Percentiles rank a stretch among this genome's conserved stretches.
phyloP scores from a whole-genome alignment of 2,329 filamentous ascomycete genomes.

The Xylariaceae sp. region DNA sequence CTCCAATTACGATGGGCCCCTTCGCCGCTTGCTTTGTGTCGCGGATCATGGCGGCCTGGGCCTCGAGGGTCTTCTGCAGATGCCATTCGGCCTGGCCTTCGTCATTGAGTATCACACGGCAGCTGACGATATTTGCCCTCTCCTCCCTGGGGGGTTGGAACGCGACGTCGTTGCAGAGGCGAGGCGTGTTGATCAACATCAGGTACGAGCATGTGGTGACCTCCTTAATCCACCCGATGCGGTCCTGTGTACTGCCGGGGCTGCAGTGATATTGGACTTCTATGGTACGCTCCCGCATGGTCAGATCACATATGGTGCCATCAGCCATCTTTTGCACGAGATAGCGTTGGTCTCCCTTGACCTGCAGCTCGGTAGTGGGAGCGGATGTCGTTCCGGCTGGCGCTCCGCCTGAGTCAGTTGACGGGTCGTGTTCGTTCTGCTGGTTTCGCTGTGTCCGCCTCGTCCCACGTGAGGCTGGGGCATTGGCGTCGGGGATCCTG shows the following conservation, averaged over 20 bases:
- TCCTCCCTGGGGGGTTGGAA: slow-evolving; percentile 80
- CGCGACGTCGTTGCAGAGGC: slow-evolving; percentile 81
- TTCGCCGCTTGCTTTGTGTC: slow-evolving; percentile 24
- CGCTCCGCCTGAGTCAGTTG: slow-evolving; percentile 14
- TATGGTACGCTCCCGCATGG: slow-evolving; percentile 74
- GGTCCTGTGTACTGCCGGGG: slow-evolving; percentile 67
- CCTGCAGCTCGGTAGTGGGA: slow-evolving; percentile 65
- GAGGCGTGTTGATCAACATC: slow-evolving; percentile 88
- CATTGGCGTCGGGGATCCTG: slow-evolving; percentile 41
- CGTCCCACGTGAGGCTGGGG: slow-evolving; percentile 19
- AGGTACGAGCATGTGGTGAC: slow-evolving; percentile 87
- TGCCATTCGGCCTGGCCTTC: slow-evolving; percentile 44
- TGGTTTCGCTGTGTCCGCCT: slow-evolving; percentile 23
- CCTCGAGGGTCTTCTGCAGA: slow-evolving; percentile 37
- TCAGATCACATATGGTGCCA: slow-evolving; percentile 84
- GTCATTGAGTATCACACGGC: slow-evolving; percentile 65
- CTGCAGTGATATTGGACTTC: slow-evolving; percentile 82
- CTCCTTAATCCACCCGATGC: slow-evolving; percentile 91
- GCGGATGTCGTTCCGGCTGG: slow-evolving; percentile 17
- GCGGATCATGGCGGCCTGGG: slow-evolving; percentile 36
- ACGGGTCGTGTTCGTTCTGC: slow-evolving; percentile 15
- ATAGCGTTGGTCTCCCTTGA: slow-evolving; percentile 81
- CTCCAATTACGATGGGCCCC: slow-evolving; percentile 45
- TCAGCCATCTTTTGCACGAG: slow-evolving; percentile 77
- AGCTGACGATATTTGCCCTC: slow-evolving; percentile 72